phyloP scores from a whole-genome alignment of 2,329 filamentous ascomycete species.

The Simplicillium aogashimaense region DNA sequence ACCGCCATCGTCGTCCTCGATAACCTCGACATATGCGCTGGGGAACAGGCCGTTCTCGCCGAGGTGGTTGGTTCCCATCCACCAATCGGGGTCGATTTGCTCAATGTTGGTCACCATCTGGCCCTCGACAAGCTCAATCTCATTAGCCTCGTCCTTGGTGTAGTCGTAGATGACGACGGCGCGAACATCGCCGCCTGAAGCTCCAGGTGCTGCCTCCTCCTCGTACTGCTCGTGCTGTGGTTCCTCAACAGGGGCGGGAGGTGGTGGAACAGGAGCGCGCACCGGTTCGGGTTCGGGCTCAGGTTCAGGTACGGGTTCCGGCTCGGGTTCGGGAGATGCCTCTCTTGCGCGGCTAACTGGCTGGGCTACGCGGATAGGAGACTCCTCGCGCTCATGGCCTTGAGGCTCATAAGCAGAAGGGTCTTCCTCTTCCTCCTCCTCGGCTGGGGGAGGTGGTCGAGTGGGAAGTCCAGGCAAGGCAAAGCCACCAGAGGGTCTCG shows the following conservation, averaged over 20 bases:
- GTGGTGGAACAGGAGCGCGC: not conserved
- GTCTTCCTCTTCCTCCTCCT: constrained; percentile 47
- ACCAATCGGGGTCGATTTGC: constrained; percentile 98
- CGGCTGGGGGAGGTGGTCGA: constrained; percentile 43
- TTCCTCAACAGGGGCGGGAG: constrained; percentile 1
- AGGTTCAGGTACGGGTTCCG: constrained; percentile 4
- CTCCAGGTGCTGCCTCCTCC: constrained; percentile 18
- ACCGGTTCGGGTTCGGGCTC: constrained; percentile 4
- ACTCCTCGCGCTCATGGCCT: constrained; percentile 44
- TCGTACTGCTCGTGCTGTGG: constrained; percentile 3
- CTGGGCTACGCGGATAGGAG: constrained; percentile 77
- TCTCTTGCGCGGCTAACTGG: constrained; percentile 59
- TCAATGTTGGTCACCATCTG: constrained; percentile 86
- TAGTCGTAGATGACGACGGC: constrained; percentile 90
- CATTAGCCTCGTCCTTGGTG: constrained; percentile 95
- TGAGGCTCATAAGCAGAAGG: not conserved
- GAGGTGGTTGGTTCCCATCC: constrained; percentile 81
- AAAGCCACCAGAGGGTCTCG: constrained; percentile 65
- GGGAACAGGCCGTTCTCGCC: constrained; percentile 90
- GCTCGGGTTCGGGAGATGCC: constrained; percentile 5
- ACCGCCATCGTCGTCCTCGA: constrained; percentile 48
- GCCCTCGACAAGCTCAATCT: constrained; percentile 82
- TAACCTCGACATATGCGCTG: constrained; percentile 89
- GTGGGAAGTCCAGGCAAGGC: constrained; percentile 69
- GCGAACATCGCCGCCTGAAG: constrained; percentile 48